Percentiles rank a stretch among this genome's conserved stretches.
Evolutionary conservation across 805 yeast species (phyloP).

Genomic region (Candida hungchunana): DNA sequence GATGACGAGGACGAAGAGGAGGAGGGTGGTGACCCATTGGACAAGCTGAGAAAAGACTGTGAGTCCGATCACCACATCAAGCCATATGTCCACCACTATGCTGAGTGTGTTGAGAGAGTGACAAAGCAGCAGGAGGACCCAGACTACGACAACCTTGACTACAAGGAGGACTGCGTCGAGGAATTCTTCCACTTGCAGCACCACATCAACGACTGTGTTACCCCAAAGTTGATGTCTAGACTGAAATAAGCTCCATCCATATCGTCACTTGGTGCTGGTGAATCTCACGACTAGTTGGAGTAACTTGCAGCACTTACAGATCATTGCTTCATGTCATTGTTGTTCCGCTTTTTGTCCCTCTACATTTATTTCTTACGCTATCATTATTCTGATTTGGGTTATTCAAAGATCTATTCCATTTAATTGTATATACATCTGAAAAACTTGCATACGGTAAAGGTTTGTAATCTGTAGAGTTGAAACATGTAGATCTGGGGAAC

Average conservation of each 20-base stretch:
- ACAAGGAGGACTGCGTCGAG: conserved; percentile 97
- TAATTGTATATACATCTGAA: conserved; percentile 3
- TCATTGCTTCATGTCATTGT: too few species aligned
- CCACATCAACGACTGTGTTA: conserved; percentile 86
- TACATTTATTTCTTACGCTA: background rate
- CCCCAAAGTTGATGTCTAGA: conserved; percentile 82
- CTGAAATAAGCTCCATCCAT: conserved; percentile 49
- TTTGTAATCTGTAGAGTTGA: too few species aligned
- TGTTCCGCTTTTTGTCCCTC: too few species aligned
- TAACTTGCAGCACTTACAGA: background rate
- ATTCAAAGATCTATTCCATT: background rate
- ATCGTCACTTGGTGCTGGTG: background rate
- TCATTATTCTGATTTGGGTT: background rate
- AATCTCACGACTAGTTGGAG: background rate
- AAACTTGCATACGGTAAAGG: conserved; percentile 8
- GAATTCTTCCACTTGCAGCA: conserved; percentile 97
- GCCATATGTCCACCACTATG: conserved; percentile 79
- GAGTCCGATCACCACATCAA: conserved; percentile 61
- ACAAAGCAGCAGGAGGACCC: conserved; percentile 80
- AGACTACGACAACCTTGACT: conserved; percentile 69
- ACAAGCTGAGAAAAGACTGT: conserved; percentile 65
- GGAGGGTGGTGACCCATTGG: conserved; percentile 67
- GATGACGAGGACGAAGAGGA: conserved; percentile 69
- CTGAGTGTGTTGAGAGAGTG: conserved; percentile 94
- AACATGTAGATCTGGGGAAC: too few species aligned